Conservation (phyloP, 305 asterid species). For the Fraxinus nigra region DNA sequence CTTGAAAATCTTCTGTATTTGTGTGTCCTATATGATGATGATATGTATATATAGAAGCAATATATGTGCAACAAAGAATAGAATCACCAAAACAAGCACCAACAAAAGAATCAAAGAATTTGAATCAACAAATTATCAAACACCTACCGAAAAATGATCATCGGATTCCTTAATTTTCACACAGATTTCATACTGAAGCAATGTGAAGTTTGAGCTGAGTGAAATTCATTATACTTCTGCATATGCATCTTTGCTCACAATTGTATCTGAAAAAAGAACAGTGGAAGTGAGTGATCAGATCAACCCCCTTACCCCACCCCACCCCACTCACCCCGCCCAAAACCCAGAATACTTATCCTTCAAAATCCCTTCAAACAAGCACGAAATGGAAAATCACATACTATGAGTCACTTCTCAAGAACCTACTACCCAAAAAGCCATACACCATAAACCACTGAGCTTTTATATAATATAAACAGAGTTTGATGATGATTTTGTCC, state of each 20-base stretch:
- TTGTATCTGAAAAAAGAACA: slow-evolving; percentile 31
- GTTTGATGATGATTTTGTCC: slow-evolving; percentile 23
- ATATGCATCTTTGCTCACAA: slow-evolving; percentile 37
- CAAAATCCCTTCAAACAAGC: slow-evolving; percentile 32
- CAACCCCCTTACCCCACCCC: slow-evolving; percentile 26
- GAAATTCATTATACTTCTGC: slow-evolving; percentile 22
- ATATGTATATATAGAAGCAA: slow-evolving; percentile 20
- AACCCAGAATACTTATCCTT: not conserved
- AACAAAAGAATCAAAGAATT: slow-evolving; percentile 76
- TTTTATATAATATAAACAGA: slow-evolving; percentile 40
- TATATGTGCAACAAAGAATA: slow-evolving; percentile 72
- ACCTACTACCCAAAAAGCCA: slow-evolving; percentile 65
- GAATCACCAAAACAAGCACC: slow-evolving; percentile 28
- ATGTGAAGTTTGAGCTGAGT: slow-evolving; percentile 28
- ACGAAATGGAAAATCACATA: slow-evolving; percentile 29
- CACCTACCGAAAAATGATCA: slow-evolving; percentile 55
- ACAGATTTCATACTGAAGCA: slow-evolving; percentile 36
- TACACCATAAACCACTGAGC: slow-evolving; percentile 29
- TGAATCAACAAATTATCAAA: slow-evolving; percentile 27
- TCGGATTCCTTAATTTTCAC: slow-evolving; percentile 80
- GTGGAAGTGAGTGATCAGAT: slow-evolving; percentile 27
- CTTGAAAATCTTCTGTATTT: slow-evolving; percentile 16
- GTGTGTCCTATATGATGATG: slow-evolving; percentile 62
- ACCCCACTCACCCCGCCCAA: slow-evolving; percentile 20
- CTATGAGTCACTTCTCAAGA: slow-evolving; percentile 28